Base-by-base conservation (phyloP, 768 basidiomycete genomes). In the Trametes elegans region DNA sequence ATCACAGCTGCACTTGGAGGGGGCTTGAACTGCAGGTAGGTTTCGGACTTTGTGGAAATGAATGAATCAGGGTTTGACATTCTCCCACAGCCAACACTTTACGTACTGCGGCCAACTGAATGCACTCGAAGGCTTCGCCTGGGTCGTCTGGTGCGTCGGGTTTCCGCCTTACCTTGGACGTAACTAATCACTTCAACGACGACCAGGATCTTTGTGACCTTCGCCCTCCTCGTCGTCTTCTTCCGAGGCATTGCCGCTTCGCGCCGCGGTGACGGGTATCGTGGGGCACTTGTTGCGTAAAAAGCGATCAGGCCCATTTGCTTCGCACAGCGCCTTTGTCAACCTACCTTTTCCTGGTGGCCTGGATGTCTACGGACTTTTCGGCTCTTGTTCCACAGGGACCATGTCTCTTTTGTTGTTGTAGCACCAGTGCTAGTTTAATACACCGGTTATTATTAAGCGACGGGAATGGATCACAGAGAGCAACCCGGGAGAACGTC, bases 101-200 rank as follows among this genome's bases (percentile, higher is more conserved):
- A 70, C 75, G 11, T 90, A 90, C 57, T 93, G 90, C 64, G 80
- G 80, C 26, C 90, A 92, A 63, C 72, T 91, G 29, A 90, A 90
- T 49, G 88, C 90, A 5, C 69, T 87, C 1, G 79, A 85, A 64
- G 89, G 73, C 18, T 90, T 91, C 62, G 81, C 87, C 7, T 92
- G 90, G 89, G 63, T 87, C 13, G 78, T 81, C 60, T 88, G 84
- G 88, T 88, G 59, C 58, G 82, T 70, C 18, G 19, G 14, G 18
- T 7, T 23, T 11, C n/a, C 31, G 16, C 5, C 8, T 2, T 5
- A n/a, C 9, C 5, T 18, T 11, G 3, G 5, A 26, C 7, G 18
- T 7, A 31, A n/a, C 49, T 32, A 26, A 48, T 39, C 16, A 31
- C 36, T 27, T 3, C 3, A n/a, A 1, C 14, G 23, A 21, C 42